A percentile compares a stretch with the other conserved stretches of the same genome.
These are phyloP conservation scores for Penicillium sp. DNA, from an alignment of 2,329 filamentous ascomycete species.

Conservation along the genomic window DNA sequence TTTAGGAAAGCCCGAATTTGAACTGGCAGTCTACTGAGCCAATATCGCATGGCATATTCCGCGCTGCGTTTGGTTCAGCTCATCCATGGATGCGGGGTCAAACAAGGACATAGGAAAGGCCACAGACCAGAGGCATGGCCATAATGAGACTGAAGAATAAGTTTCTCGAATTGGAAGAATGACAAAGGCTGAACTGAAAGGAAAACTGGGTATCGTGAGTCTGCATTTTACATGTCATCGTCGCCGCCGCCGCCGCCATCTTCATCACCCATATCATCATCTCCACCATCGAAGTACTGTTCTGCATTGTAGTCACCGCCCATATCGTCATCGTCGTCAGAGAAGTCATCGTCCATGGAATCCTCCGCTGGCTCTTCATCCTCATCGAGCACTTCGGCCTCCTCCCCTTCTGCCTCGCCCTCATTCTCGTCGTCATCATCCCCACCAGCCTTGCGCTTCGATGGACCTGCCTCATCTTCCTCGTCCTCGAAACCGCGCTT, in stretches of 20 bases:
- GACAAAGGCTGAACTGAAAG: conserved; percentile 15
- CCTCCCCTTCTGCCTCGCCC: conserved; percentile 29
- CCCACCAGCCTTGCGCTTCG: conserved; percentile 35
- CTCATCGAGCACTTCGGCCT: conserved; percentile 34
- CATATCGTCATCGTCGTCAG: conserved; percentile 61
- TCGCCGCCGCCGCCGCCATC: conserved; percentile 57
- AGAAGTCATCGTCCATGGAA: conserved; percentile 60
- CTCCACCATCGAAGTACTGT: conserved; percentile 65
- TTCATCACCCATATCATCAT: conserved; percentile 55
- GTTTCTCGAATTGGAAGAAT: background rate
- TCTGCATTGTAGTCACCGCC: conserved; percentile 66
- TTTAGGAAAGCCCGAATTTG: too few relatives aligned
- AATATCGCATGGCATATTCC: too few relatives aligned
- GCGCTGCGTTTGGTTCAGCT: too few relatives aligned
- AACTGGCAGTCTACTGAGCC: too few relatives aligned
- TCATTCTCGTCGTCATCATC: conserved; percentile 38
- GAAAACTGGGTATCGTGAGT: conserved; percentile 35
- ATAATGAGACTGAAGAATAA: background rate
- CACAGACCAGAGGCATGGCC: too few relatives aligned
- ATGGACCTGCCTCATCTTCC: conserved; percentile 41
- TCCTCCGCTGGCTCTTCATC: conserved; percentile 52
- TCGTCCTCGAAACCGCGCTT: conserved; percentile 50
- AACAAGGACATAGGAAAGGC: too few relatives aligned
- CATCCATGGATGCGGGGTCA: too few relatives aligned
- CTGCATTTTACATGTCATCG: conserved; percentile 39